These are phyloP conservation scores for Mastigamoeba balamuthi DNA, from an alignment of 78 protist species.

Conservation along the genomic window DNA sequence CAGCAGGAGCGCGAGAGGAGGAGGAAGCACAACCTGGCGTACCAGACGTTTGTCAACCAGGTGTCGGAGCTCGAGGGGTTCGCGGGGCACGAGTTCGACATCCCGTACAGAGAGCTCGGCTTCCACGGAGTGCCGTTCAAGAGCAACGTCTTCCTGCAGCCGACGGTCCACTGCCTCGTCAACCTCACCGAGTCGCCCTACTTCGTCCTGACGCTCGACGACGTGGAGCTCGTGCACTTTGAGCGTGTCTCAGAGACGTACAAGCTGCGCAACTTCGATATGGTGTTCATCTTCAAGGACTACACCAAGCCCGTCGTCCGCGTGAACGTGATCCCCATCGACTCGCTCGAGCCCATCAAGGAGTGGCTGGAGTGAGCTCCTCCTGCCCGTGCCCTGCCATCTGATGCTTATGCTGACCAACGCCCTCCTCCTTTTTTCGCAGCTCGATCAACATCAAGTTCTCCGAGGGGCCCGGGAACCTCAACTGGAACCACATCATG, in stretches of 20 bases:
- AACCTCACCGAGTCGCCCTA: conserved; percentile 63
- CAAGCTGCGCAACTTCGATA: conserved; percentile 72
- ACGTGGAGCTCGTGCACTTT: conserved; percentile 83
- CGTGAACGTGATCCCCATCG: conserved; percentile 46
- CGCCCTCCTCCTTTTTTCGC: background rate
- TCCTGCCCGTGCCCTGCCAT: too few species aligned
- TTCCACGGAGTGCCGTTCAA: conserved; percentile 78
- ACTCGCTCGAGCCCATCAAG: conserved; percentile 57
- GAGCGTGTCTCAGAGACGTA: conserved; percentile 67
- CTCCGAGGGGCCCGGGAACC: conserved; percentile 25
- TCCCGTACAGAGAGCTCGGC: conserved; percentile 80
- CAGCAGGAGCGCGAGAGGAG: conserved; percentile 61
- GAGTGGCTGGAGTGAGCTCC: conserved; percentile 67
- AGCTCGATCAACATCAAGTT: conserved; percentile 55
- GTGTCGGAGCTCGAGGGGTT: conserved; percentile 20
- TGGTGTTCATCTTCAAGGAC: conserved; percentile 82
- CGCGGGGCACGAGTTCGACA: conserved; percentile 60
- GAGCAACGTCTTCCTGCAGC: conserved; percentile 44
- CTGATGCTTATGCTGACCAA: too few species aligned
- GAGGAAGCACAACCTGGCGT: conserved; percentile 53
- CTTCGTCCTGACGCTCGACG: conserved; percentile 74
- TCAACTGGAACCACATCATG: background rate
- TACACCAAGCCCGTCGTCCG: conserved; percentile 40
- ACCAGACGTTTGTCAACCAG: conserved; percentile 30
- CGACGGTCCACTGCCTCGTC: conserved; percentile 73